Conservation (phyloP, 2,329 filamentous ascomycete genomes). For the Ophiostoma himal-ulmi region DNA sequence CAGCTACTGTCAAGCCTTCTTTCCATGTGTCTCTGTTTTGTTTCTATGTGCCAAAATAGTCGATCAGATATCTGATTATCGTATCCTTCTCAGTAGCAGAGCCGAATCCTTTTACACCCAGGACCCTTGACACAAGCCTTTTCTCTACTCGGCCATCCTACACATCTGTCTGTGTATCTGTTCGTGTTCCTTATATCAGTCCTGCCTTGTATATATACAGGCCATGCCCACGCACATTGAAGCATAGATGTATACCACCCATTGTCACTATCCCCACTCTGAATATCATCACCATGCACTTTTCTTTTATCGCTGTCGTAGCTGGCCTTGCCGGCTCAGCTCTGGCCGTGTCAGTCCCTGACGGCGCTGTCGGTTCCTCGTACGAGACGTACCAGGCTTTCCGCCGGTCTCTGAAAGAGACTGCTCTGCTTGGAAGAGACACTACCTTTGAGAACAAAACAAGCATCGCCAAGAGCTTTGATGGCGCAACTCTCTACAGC, state of each 20-base stretch:
- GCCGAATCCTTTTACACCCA: not conserved
- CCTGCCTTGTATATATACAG: not conserved
- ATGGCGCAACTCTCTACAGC: conserved; percentile 16
- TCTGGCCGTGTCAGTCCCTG: not conserved
- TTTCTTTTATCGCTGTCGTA: not conserved
- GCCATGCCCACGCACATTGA: not conserved
- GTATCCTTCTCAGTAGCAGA: not conserved
- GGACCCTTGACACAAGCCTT: not conserved
- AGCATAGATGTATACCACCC: not conserved
- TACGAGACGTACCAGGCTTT: conserved; percentile 4
- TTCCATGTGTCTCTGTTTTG: not conserved
- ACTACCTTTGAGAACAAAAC: conserved; percentile 17
- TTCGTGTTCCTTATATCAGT: not conserved
- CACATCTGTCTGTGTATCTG: not conserved
- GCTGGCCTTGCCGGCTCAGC: not conserved
- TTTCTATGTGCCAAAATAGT: too few species aligned
- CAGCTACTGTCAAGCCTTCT: not conserved
- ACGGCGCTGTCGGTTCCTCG: too few species aligned
- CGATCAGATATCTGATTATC: too few species aligned
- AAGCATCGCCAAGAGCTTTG: conserved; percentile 23
- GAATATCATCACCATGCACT: not conserved
- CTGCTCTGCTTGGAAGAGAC: not conserved
- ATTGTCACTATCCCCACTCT: not conserved
- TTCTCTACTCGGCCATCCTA: not conserved
- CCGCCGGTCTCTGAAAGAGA: not conserved